Percentiles rank a stretch among this genome's conserved stretches.
Evolutionary conservation across 177 flowering plant species (phyloP).

Genomic region (Vitis hybrid): DNA sequence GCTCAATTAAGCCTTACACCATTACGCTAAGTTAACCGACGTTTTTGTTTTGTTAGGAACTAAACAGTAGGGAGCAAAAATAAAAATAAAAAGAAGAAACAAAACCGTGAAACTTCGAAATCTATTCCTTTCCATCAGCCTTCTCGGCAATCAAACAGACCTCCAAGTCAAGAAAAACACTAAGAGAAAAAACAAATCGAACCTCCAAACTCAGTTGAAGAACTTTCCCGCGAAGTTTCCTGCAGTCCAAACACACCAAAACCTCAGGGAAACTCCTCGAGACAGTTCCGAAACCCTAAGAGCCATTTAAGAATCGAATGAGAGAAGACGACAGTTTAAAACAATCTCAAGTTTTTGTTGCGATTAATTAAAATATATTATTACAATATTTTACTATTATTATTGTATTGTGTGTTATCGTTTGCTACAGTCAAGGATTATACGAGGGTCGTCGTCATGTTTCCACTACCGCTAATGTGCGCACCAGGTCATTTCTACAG

Average conservation of each 20-base stretch:
- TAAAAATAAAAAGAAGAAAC: background rate
- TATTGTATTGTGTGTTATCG: background rate
- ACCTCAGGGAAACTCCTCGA: background rate
- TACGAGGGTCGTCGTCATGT: slow-evolving; percentile 11
- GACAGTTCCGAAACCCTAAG: slow-evolving; percentile 6
- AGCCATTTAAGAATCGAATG: slow-evolving; percentile 24
- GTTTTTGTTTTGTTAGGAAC: no score
- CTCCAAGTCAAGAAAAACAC: background rate
- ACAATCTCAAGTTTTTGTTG: slow-evolving; percentile 5
- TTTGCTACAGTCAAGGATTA: slow-evolving; percentile 29
- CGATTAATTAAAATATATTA: slow-evolving; percentile 11
- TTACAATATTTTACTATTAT: background rate
- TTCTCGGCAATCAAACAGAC: slow-evolving; percentile 12
- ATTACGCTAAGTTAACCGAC: no score
- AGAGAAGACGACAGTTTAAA: slow-evolving; percentile 28
- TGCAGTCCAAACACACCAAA: background rate
- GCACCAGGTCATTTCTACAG: slow-evolving; percentile 31
- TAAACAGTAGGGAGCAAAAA: no score
- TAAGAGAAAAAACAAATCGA: background rate
- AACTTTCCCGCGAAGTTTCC: slow-evolving; percentile 21
- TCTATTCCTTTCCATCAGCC: background rate
- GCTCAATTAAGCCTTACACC: no score
- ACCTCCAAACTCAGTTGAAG: background rate
- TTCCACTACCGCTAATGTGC: slow-evolving; percentile 38
- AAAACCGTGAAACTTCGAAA: background rate